Conservation (phyloP, 2,329 filamentous ascomycete genomes). For the Metarhizium guizhouense region DNA sequence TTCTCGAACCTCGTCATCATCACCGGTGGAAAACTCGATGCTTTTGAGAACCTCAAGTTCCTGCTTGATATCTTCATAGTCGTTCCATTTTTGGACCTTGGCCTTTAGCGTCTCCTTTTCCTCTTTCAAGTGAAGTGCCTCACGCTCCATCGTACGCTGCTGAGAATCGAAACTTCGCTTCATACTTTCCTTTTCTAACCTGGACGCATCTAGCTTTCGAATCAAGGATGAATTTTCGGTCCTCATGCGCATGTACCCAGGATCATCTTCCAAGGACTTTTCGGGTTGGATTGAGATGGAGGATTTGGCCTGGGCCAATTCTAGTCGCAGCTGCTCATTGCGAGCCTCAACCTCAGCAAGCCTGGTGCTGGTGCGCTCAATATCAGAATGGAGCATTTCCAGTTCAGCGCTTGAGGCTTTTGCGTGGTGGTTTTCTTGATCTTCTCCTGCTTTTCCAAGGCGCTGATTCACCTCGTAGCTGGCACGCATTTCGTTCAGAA, state of each 20-base stretch:
- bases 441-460: slow-evolving; percentile 63
- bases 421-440: slow-evolving; percentile 45
- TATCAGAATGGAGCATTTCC: slow-evolving; percentile 83
- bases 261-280: slow-evolving; percentile 74
- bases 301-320: slow-evolving; percentile 82
- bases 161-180: slow-evolving; percentile 69
- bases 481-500: slow-evolving; percentile 91
- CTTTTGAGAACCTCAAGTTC: slow-evolving; percentile 96
- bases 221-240: slow-evolving; percentile 91
- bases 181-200: slow-evolving; percentile 75
- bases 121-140: slow-evolving; percentile 62
- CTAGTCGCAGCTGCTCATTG: slow-evolving; percentile 85
- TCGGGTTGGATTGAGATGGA: slow-evolving; percentile 49
- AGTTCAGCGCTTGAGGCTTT: slow-evolving; percentile 81
- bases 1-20: slow-evolving; percentile 59
- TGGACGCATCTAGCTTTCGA: slow-evolving; percentile 73
- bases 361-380: slow-evolving; percentile 80
- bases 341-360: slow-evolving; percentile 86
- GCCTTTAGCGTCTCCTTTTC: slow-evolving; percentile 72
- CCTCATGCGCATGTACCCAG: slow-evolving; percentile 74
- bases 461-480: slow-evolving; percentile 95
- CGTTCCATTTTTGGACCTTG: slow-evolving; percentile 81
- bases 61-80: slow-evolving; percentile 94
- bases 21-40: slow-evolving; percentile 89
- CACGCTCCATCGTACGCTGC: slow-evolving; percentile 70